Percentiles rank a stretch among this genome's conserved stretches.
These are phyloP conservation scores for Chrysochromulina parva DNA, from an alignment of 78 protist genomes.

Conservation along the genomic window DNA sequence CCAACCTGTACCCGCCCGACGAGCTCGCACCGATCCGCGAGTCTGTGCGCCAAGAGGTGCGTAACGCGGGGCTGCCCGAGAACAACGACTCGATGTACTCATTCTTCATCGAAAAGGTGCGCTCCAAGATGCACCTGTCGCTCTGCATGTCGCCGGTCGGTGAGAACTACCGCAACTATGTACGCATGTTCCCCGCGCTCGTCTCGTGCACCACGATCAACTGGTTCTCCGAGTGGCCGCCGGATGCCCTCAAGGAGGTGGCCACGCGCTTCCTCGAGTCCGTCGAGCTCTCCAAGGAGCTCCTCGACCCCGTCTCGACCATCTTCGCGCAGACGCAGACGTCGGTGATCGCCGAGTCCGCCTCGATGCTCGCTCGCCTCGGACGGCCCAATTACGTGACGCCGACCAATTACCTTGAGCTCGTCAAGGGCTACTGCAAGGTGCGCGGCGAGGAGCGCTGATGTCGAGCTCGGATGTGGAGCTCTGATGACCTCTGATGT, in stretches of 20 bases:
- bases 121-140: slow-evolving; percentile 64
- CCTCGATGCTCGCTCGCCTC: slow-evolving; percentile 32
- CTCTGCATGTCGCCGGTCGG: slow-evolving; percentile 78
- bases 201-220: slow-evolving; percentile 85
- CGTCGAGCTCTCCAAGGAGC: neutral
- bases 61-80: slow-evolving; percentile 23
- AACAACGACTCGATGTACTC: slow-evolving; percentile 34
- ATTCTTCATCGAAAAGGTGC: slow-evolving; percentile 55
- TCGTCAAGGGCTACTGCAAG: slow-evolving; percentile 59
- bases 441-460: neutral
- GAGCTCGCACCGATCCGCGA: slow-evolving; percentile 56
- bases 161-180: slow-evolving; percentile 61
- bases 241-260: slow-evolving; percentile 68
- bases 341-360: slow-evolving; percentile 37
- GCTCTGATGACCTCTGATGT: too few relatives aligned
- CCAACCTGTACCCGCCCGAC: slow-evolving; percentile 67
- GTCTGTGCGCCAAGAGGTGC: slow-evolving; percentile 38
- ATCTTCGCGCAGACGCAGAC: slow-evolving; percentile 51
- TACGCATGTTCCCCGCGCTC: slow-evolving; percentile 86
- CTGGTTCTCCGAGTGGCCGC: slow-evolving; percentile 82
- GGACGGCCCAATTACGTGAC: slow-evolving; percentile 57
- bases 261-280: slow-evolving; percentile 44
- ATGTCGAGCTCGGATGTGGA: too few relatives aligned
- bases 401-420: slow-evolving; percentile 67
- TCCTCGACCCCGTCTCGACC: slow-evolving; percentile 12